Evolutionary conservation across 2,329 filamentous ascomycete genomes (phyloP).

Genomic region (Bisporella sp.): DNA sequence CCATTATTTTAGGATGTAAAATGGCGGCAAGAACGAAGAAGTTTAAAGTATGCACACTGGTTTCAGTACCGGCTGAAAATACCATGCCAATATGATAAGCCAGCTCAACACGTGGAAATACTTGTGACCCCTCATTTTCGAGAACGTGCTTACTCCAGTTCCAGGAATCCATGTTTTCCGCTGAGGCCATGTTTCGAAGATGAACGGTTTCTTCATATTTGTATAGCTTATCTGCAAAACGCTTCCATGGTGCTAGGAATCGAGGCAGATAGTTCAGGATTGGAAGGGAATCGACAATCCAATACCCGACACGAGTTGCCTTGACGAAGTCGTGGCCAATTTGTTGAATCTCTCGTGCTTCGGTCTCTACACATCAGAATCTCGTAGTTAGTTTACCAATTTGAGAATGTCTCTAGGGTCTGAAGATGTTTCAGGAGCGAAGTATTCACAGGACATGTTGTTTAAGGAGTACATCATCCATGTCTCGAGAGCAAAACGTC

Average conservation of each 20-base stretch:
- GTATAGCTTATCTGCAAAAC: neutral
- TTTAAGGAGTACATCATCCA: no score
- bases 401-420: no score
- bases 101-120: slow-evolving; percentile 20
- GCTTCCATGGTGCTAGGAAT: slow-evolving; percentile 23
- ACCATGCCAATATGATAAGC: slow-evolving; percentile 27
- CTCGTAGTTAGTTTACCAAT: no score
- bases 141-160: slow-evolving; percentile 18
- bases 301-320: no score
- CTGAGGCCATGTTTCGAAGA: slow-evolving; percentile 12
- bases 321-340: no score
- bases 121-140: no score
- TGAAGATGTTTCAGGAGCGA: no score
- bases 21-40: slow-evolving; percentile 31
- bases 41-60: slow-evolving; percentile 27
- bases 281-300: slow-evolving; percentile 28
- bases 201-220: neutral
- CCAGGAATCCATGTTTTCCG: slow-evolving; percentile 19
- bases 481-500: no score
- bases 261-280: slow-evolving; percentile 26
- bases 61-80: slow-evolving; percentile 33
- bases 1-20: slow-evolving; percentile 30
- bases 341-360: no score
- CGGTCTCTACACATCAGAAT: no score
- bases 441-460: no score